phyloP scores from a whole-genome alignment of 2,329 filamentous ascomycete species.

The Neonectria coccinea region DNA sequence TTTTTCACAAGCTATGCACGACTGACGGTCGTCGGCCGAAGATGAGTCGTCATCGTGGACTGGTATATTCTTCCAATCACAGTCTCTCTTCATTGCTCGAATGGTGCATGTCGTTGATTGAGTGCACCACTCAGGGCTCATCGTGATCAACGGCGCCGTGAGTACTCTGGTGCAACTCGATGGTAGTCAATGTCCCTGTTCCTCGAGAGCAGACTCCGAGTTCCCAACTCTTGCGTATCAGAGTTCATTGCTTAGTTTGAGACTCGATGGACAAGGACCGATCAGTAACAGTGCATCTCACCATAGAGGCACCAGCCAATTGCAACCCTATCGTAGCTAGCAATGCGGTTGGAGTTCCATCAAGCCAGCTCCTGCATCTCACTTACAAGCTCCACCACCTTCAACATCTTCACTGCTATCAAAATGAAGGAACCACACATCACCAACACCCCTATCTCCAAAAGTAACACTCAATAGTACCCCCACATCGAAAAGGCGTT shows the following conservation, averaged over 20 bases:
- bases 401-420: neutral
- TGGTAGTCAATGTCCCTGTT: neutral
- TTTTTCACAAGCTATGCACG: neutral
- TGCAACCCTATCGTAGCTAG: neutral
- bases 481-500: neutral
- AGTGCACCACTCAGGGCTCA: neutral
- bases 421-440: neutral
- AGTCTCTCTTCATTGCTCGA: neutral
- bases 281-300: neutral
- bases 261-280: too few species aligned
- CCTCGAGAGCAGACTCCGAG: neutral
- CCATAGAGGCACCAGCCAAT: neutral
- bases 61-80: neutral
- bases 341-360: neutral
- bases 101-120: neutral
- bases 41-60: too few species aligned
- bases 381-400: neutral
- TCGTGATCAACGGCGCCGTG: neutral
- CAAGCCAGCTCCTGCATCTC: neutral
- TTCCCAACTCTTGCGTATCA: neutral
- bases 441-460: neutral
- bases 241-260: neutral
- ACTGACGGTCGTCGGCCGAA: too few species aligned
- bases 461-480: neutral
- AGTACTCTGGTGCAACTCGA: neutral